Base-by-base conservation (phyloP, 2,329 filamentous ascomycete genomes). In the Elsinoe ampelina region DNA sequence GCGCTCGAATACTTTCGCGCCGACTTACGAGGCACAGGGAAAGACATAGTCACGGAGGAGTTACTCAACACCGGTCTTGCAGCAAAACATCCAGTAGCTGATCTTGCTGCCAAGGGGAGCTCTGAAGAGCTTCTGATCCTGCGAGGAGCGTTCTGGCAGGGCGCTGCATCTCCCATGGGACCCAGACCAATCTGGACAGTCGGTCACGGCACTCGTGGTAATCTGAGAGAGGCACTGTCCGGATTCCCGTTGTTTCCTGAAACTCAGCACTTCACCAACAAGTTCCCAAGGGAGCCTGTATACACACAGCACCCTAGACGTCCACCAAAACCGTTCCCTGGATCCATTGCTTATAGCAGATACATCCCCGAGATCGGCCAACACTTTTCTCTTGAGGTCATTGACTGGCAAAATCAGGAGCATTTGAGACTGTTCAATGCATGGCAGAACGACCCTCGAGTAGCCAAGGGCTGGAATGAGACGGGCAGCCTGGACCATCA, bases 401-500 rank as follows among this genome's bases (percentile, higher is more conserved):
- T 92, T 1, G 84, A 91, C 68, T 87, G 80, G 70, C 65, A 76
- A 32, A 74, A 87, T 64, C 66, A 73, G 1, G 76, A 80, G 63
- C 86, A 92, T 70, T 71, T 91, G 52, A 72, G 75, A 13, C 75
- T 89, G 4, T 91, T 92, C 75, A 83, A 90, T 70, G 77, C 77
- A 57, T 92, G 87, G 87, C 87, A 90, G 71, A 92, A 92, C 66
- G 87, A 91, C 66, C 87, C 87, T 54, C 84, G 87, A 52, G 87
- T 92, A 32, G 85, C 85, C 3, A 80, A 85, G 65, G 86, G 86
- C 3, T 91, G 87, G 87, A 87, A 89, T 66, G 83, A 88, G 72
- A 87, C 84, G 1, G 87, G 87, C 32, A 86, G 85, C 1, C 71
- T 88, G 48, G 86, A 88, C 30, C 78, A 90, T 68, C 87, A 91